Base-by-base conservation (phyloP, 805 yeast species). In the Pichia occidentalis region DNA sequence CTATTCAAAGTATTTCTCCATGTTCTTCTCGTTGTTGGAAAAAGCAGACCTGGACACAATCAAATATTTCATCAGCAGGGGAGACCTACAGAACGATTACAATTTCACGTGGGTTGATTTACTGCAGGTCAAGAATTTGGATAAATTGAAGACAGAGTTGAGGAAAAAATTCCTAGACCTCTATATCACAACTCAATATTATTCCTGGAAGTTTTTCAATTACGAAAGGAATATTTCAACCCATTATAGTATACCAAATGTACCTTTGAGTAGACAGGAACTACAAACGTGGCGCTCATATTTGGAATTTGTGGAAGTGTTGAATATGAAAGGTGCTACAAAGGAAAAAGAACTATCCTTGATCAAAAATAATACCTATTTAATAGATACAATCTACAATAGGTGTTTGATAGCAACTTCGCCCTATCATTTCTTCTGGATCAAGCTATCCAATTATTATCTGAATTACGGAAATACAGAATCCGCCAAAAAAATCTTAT, bases 221-320 rank as follows among this genome's bases (percentile, higher is more conserved):
- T 77, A 53, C 53, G 85, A 79, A 43, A 64, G 64, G 40, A 51
- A 54, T 2, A 47, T 75, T 6, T 45, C 52, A 6, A 43, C 56
- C 8, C 67, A 66, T 7, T 69, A 59, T 44, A 70, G 53, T 46
- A 60, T 58, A 20, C 63, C 67, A 1, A 50, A 57, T 64, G 3
- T 42, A 31, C 46, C 53, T 24, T 46, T 59, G 20, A 33, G 54
- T 44, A 45, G 70, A 55, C 44, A 52, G 50, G 83, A 81, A 46
- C 50, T 80, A 16, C 70, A 68, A 14, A 63, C 60, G 9, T 81
- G 95, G 77, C 72, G 68, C 37, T 54, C 63, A 21, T 85, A 80
- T 53, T 49, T 82, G 25, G 69, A 68, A 44, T 73, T 65, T 40
- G 58, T 75, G 25, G 85, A 80, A 46, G 51, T 50, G 7, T 29